Base-by-base conservation (phyloP, 139 green algal species). In the Chlamydomonas sp. region DNA sequence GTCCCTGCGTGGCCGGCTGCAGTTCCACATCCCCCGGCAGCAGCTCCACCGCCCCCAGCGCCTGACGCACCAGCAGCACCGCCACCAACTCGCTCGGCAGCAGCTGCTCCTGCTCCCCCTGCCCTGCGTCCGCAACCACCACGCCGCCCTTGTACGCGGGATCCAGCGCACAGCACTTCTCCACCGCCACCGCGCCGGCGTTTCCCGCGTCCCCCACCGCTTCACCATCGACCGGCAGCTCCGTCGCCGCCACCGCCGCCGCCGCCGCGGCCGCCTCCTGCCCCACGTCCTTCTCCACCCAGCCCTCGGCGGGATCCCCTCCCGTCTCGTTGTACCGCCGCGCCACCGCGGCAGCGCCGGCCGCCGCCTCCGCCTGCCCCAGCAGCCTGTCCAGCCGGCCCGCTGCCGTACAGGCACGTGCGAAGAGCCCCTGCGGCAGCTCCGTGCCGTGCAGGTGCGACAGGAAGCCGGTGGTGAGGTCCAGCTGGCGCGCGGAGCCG, bases 71-170 rank as follows among this genome's bases (percentile, higher is more conserved):
- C 72, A 87, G 63, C 62, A 75, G 2, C 15, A 87, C 62, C 20
- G 83, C 72, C 16, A 87, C 83, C 72, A 87, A 62, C 73, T 87
- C 83, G 60, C 83, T 87, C 9, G 62, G 49, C 72, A 87, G 14
- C n/a, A 15, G 14, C 73, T 49, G 31, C 31, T 49, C 31, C 31
- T 49, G 31, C 31, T 49, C 31, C 31, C 31, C 31, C 31, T 74
- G 62, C 18, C 31, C 58, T 9, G 14, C 14, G 12, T 79, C 71
- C 62, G 74, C 20, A 6, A 59, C n/a, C 59, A 77, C 60, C 60
- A 86, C 4, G 60, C 61, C 9, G 20, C 82, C 71, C 0, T 60
- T 59, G 12, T 0, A 12, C 20, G 69, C 1, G 59, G 31, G 31
- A 49, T 86, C 82, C 20, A 86, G 61, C 1, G 71, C 67, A 60